Base-by-base conservation (phyloP, 2,329 filamentous ascomycete genomes). In the Aspergillus intermedius region DNA sequence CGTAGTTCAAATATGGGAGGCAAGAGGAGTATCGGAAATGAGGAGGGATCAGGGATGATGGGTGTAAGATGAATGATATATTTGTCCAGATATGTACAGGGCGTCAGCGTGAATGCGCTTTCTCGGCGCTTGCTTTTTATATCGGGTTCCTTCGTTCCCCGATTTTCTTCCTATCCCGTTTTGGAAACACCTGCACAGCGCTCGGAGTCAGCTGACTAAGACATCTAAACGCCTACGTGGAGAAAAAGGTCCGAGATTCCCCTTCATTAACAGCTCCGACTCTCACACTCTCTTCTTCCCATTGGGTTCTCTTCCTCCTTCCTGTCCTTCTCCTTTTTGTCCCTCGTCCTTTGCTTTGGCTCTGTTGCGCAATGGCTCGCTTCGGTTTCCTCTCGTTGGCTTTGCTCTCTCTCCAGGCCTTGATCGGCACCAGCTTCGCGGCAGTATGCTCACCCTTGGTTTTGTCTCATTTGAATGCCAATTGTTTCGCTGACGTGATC, bases 331-430 rank as follows among this genome's bases (percentile, higher is more conserved):
- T 32, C 25, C 46, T 46, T 42, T 42, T 40, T 39, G 52, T 49
- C 15, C 19, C 17, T 21, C 45, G 35, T 40, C 41, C 47, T 49
- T 49, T 30, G 44, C 55, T 52, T 51, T 41, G 58, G 53, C 53
- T 30, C 25, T 51, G 41, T 47, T 54, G 52, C 69, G 75, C 67
- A 66, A 93, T 93, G 88, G 81, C 84, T 73, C 81, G 80, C 65
- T 78, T 88, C 71, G 84, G 83, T 73, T 78, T 87, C 63, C 81
- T 87, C 60, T 77, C 85, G 51, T 74, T 91, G 61, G 83, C 84
- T 60, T 73, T 91, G 54, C 75, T 89, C 70, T 85, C 86, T 53
- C 74, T 88, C 61, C 80, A 82, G 67, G 78, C 84, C 58, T 74
- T 86, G 56, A 77, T 81, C 67, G 82, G 79, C 60, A 76, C 81